Base-by-base conservation (phyloP, 2,329 filamentous ascomycete genomes). In the Sporothrix euskadiensis region DNA sequence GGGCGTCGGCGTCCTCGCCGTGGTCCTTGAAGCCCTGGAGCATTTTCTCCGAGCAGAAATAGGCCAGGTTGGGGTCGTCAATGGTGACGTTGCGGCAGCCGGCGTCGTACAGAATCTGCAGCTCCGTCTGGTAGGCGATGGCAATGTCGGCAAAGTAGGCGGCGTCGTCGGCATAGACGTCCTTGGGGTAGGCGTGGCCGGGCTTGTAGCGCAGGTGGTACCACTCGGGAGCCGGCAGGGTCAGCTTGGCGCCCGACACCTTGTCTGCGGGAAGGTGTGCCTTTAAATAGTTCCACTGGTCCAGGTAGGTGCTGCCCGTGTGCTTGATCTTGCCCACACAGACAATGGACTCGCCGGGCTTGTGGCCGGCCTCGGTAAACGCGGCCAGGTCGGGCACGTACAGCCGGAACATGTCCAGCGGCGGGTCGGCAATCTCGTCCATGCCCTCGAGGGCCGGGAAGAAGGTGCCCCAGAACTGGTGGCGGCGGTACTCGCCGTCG, bases 11-110 rank as follows among this genome's bases (percentile, higher is more conserved):
- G 22, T 89, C 85, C 59, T 86, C 83, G 76, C 91, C 90, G 30
- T 85, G 85, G 73, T 86, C 84, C 82, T 85, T 78, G 73, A 84
- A 88, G 39, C 88, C 88, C 72, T 84, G 82, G 19, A 90, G 82
- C 88, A 91, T 91, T 75, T 88, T 88, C 52, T 91, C 87, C 4
- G 88, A 90, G 82, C 90, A 92, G 80, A 92, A 92, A 80, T 91
- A 85, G 2, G 82, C 88, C 68, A 91, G 82, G 69, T 89, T 88
- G n/a, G 88, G 88, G 78, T 90, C 88, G 74, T 90, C 88, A 65
- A 88, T 88, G 79, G 89, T 88, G 52, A 87, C 83, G 76, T 85
- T 86, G 26, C 84, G 81, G 77, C 84, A 84, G 22, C 86, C 86
- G 22, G 83, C 83, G 3, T 84, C 81, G 75, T 87, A 85, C 30